Evolutionary conservation across 495 filamentous ascomycete genomes (phyloP).

Genomic region (Podospora bellae-mahoneyi): DNA sequence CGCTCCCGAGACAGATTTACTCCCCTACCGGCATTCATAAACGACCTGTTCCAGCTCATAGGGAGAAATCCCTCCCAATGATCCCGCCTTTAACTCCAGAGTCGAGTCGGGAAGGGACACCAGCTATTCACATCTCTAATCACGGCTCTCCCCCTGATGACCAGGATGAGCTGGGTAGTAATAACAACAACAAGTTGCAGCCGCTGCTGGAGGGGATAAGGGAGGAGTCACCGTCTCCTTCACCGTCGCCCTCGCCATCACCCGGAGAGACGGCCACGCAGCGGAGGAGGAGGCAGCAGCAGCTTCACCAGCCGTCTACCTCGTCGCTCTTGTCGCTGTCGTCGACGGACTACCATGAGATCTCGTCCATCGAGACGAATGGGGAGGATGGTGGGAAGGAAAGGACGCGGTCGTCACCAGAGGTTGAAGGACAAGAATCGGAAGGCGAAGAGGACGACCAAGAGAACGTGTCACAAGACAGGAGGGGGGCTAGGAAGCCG

Average conservation of each 20-base stretch:
- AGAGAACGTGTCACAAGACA: neutral
- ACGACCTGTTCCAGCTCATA: neutral
- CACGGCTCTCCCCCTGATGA: conserved; percentile 15
- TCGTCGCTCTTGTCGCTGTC: neutral
- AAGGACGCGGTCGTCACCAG: neutral
- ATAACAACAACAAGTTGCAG: neutral
- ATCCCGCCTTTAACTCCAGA: conserved; percentile 45
- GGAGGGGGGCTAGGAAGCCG: conserved; percentile 41
- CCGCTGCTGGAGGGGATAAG: neutral
- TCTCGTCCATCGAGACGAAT: neutral
- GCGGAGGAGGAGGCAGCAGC: neutral
- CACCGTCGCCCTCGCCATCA: neutral
- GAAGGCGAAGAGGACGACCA: conserved; percentile 1
- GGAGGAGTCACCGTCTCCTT: neutral
- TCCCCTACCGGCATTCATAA: neutral
- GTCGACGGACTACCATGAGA: neutral
- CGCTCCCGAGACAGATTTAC: conserved; percentile 16
- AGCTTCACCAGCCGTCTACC: neutral
- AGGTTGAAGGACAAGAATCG: conserved; percentile 3
- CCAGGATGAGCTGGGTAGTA: conserved; percentile 2
- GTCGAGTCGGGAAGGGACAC: conserved; percentile 28
- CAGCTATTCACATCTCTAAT: conserved; percentile 19
- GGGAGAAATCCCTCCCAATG: conserved; percentile 34
- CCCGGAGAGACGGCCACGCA: neutral
- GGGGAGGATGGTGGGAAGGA: neutral